A percentile compares a stretch with the other conserved stretches of the same genome.
Conservation (phyloP, 495 filamentous ascomycete species). For the Talaromyces stipitatus region DNA sequence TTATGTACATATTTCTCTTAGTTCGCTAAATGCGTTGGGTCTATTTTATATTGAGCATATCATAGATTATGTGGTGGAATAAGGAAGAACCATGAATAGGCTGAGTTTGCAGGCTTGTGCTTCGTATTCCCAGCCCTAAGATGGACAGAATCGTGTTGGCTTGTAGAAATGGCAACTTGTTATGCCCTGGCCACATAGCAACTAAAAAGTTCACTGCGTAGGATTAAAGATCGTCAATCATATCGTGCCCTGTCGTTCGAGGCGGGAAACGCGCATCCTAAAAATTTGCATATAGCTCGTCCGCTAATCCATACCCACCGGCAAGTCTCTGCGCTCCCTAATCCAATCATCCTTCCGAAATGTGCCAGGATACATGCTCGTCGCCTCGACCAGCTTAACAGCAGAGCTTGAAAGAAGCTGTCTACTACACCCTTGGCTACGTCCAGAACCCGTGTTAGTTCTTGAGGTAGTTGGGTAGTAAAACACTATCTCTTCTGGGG, state of each 20-base stretch:
- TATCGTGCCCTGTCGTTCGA: neutral
- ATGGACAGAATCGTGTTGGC: neutral
- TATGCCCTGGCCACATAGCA: neutral
- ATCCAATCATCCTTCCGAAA: neutral
- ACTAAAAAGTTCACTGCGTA: too few species aligned
- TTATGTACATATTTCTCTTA: neutral
- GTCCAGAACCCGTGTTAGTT: neutral
- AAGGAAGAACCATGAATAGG: too few species aligned
- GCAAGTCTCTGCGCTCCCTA: neutral
- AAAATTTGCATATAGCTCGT: neutral
- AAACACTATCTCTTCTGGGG: neutral
- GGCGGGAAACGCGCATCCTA: neutral
- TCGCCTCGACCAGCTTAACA: neutral
- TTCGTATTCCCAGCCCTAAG: neutral
- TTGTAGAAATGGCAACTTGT: neutral
- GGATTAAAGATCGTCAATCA: neutral
- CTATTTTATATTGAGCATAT: too few species aligned
- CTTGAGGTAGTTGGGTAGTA: neutral
- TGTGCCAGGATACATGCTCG: neutral
- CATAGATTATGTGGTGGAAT: too few species aligned
- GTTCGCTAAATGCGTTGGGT: neutral
- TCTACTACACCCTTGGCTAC: neutral
- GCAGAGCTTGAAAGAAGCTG: neutral
- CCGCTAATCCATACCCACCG: neutral
- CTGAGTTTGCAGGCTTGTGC: too few species aligned